phyloP scores from a whole-genome alignment of 208 protist genomes.

The Crithidia acanthocephali region DNA sequence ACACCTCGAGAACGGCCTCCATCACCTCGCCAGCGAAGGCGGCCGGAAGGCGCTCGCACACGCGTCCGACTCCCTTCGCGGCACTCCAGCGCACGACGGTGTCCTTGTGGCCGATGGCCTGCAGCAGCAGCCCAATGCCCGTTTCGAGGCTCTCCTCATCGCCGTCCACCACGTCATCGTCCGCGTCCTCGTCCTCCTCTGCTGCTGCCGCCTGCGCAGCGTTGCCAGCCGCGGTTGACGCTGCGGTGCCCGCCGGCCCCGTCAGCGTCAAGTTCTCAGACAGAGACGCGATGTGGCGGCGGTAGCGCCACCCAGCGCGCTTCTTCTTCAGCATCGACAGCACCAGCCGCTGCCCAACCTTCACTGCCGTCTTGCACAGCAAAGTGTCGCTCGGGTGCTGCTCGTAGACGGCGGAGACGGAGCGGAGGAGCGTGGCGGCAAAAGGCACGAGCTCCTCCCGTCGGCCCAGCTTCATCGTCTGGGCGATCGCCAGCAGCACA shows the following conservation, averaged over 20 bases:
- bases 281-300: conserved; percentile 67
- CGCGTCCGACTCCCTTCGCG: conserved; percentile 97
- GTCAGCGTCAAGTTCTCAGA: conserved; percentile 53
- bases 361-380: conserved; percentile 86
- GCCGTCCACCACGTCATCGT: conserved; percentile 51
- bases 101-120: conserved; percentile 85
- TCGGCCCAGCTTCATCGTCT: conserved; percentile 94
- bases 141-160: conserved; percentile 80
- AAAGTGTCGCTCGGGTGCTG: conserved; percentile 55
- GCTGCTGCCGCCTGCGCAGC: conserved; percentile 1
- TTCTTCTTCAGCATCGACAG: conserved; percentile 83
- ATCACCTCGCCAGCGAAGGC: conserved; percentile 93
- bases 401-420: conserved; percentile 42
- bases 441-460: conserved; percentile 84
- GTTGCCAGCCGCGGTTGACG: not conserved
- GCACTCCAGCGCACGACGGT: conserved; percentile 97
- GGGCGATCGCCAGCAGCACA: conserved; percentile 84
- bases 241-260: not conserved
- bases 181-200: conserved; percentile 24
- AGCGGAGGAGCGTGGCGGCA: conserved; percentile 48
- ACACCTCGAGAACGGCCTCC: conserved; percentile 73
- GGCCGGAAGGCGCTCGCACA: conserved; percentile 92
- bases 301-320: conserved; percentile 94
- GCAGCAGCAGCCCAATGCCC: conserved; percentile 70
- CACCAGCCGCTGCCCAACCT: conserved; percentile 93